Conservation (phyloP, 1,139 yeast species). For the Pneumocystis jirovecii region DNA sequence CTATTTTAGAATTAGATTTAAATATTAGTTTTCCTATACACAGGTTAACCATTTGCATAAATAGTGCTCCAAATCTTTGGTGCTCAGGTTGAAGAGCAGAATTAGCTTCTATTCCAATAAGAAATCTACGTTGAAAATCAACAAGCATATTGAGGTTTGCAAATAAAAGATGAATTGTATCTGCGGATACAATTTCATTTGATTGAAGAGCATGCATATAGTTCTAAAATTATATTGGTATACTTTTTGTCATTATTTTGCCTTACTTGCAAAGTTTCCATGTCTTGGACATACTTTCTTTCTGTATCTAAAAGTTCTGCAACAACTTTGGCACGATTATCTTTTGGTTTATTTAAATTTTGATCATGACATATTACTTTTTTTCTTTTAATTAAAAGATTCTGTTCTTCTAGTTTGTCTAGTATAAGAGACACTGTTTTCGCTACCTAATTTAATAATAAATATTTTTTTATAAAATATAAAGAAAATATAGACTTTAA, state of each 20-base stretch:
- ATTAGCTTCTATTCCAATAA: constrained; percentile 81
- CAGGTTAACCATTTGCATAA: constrained; percentile 45
- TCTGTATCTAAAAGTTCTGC: constrained; percentile 80
- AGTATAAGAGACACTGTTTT: constrained; percentile 9
- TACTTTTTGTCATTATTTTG: background rate
- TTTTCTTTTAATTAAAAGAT: constrained; percentile 26
- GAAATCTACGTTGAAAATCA: constrained; percentile 81
- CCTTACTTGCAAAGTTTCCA: constrained; percentile 44
- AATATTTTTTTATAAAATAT: constrained; percentile 33
- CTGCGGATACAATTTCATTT: constrained; percentile 58
- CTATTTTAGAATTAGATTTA: background rate
- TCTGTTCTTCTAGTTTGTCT: constrained; percentile 27
- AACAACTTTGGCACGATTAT: constrained; percentile 55
- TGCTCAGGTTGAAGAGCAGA: constrained; percentile 56
- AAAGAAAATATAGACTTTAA: constrained; percentile 60
- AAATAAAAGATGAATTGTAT: constrained; percentile 64
- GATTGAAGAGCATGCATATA: constrained; percentile 56
- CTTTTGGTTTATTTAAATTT: constrained; percentile 26
- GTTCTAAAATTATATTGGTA: constrained; percentile 15
- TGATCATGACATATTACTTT: constrained; percentile 32
- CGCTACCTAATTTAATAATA: constrained; percentile 14
- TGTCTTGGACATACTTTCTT: constrained; percentile 79
- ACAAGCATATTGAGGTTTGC: constrained; percentile 77
- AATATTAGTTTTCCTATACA: background rate
- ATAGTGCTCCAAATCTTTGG: constrained; percentile 79